These are phyloP conservation scores for Drechslerella dactyloides DNA, from an alignment of 2,329 filamentous ascomycete species.

Conservation along the genomic window DNA sequence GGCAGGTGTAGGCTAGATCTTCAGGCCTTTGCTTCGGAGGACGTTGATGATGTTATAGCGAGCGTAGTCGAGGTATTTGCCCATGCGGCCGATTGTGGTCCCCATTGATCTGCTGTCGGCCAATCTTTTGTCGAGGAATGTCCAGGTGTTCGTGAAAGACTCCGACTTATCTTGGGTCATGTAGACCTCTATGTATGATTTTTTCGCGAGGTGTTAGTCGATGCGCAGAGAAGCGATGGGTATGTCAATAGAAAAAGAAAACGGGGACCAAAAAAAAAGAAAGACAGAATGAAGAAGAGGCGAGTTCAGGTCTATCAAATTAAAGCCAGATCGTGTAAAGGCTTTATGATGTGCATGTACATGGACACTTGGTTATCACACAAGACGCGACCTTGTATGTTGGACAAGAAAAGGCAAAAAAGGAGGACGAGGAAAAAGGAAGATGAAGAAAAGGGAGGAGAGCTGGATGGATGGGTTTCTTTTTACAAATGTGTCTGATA, in stretches of 20 bases:
- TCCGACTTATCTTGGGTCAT: slow-evolving; percentile 87
- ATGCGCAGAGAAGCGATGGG: slow-evolving; percentile 19
- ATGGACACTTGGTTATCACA: too few species aligned
- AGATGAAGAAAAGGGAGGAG: slow-evolving; percentile 6
- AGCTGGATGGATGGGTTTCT: slow-evolving; percentile 12
- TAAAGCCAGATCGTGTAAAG: not conserved
- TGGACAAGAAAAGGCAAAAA: slow-evolving; percentile 1
- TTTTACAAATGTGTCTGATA: not conserved
- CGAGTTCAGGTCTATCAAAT: not conserved
- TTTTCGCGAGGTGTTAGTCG: slow-evolving; percentile 3
- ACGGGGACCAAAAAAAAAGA: slow-evolving; percentile 3
- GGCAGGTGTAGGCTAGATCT: slow-evolving; percentile 65
- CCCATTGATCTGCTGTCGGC: slow-evolving; percentile 71
- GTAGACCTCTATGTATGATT: slow-evolving; percentile 72
- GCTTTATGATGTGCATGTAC: not conserved
- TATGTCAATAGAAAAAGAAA: slow-evolving; percentile 1
- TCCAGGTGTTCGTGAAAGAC: slow-evolving; percentile 76
- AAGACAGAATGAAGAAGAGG: too few species aligned
- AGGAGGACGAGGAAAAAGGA: not conserved
- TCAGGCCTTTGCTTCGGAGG: slow-evolving; percentile 83
- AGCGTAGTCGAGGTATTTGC: slow-evolving; percentile 83
- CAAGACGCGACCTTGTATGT: not conserved
- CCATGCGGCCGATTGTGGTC: slow-evolving; percentile 68
- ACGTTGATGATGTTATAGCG: slow-evolving; percentile 78
- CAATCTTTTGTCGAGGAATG: slow-evolving; percentile 78